These are phyloP conservation scores for Rubia balearica DNA, from an alignment of 305 asterid genomes.

Conservation along the genomic window DNA sequence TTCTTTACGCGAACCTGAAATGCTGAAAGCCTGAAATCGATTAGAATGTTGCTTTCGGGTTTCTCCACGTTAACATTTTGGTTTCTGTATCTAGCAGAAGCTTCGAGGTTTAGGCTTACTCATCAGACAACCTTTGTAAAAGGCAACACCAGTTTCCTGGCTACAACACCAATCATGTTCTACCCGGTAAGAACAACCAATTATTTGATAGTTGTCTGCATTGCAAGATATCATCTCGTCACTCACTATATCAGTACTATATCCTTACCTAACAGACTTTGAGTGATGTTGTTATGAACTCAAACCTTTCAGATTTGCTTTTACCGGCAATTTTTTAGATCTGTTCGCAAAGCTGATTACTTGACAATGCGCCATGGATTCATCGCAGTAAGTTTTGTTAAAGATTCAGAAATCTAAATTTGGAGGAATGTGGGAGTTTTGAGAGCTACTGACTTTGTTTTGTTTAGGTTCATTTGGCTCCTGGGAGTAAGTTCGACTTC, in stretches of 20 bases:
- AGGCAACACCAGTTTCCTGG: conserved; percentile 24
- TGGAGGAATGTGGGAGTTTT: neutral
- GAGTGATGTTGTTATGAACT: neutral
- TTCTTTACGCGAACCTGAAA: neutral
- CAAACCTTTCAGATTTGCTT: conserved; percentile 56
- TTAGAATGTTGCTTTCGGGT: neutral
- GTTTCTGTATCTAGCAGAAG: conserved; percentile 13
- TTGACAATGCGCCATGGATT: conserved; percentile 83
- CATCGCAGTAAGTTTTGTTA: conserved; percentile 54
- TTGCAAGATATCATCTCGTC: neutral
- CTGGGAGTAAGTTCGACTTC: conserved; percentile 68
- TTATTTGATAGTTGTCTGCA: neutral
- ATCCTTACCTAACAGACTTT: neutral
- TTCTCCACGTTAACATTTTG: neutral
- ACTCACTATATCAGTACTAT: too few species aligned
- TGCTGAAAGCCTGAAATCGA: too few species aligned
- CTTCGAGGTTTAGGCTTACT: conserved; percentile 28
- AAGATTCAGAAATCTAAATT: neutral
- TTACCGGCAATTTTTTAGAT: conserved; percentile 67
- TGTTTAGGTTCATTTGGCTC: conserved; percentile 63
- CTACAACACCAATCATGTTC: conserved; percentile 19
- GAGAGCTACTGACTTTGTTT: neutral
- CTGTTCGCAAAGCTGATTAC: conserved; percentile 83
- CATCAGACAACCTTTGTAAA: conserved; percentile 31
- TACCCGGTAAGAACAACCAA: conserved; percentile 22